phyloP scores from a whole-genome alignment of 257 asterid genomes.

The Coffea eugenioides region DNA sequence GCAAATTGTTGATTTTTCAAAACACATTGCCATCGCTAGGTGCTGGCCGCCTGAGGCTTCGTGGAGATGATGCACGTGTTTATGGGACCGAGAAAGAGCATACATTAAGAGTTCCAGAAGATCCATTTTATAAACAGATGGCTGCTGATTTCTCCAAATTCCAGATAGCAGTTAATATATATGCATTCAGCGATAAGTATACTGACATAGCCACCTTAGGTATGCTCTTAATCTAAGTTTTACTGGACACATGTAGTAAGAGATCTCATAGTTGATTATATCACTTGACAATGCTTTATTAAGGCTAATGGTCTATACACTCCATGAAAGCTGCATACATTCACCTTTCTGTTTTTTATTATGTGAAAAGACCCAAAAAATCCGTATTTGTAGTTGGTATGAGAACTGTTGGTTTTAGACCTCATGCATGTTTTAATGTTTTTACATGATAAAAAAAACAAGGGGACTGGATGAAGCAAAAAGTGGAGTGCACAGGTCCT shows the following conservation, averaged over 20 bases:
- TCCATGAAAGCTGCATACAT: too few relatives aligned
- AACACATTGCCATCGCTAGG: slow-evolving; percentile 92
- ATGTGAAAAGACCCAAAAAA: too few relatives aligned
- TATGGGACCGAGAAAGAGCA: slow-evolving; percentile 95
- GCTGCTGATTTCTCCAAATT: slow-evolving; percentile 98
- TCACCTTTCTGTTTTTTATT: too few relatives aligned
- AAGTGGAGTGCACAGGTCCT: too few relatives aligned
- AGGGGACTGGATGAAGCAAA: too few relatives aligned
- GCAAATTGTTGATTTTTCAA: slow-evolving; percentile 94
- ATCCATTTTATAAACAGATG: slow-evolving; percentile 98
- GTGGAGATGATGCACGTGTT: slow-evolving; percentile 81
- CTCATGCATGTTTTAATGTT: too few relatives aligned
- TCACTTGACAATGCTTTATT: too few relatives aligned
- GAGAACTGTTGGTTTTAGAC: too few relatives aligned
- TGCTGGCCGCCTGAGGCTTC: slow-evolving; percentile 86
- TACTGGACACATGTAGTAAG: neutral
- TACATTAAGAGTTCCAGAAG: slow-evolving; percentile 80
- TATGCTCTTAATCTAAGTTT: slow-evolving; percentile 26
- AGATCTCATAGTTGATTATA: neutral
- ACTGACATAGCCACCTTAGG: slow-evolving; percentile 94
- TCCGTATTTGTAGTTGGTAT: too few relatives aligned
- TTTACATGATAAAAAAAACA: too few relatives aligned
- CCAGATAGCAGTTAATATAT: slow-evolving; percentile 90
- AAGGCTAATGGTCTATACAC: too few relatives aligned
- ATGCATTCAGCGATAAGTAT: slow-evolving; percentile 91